Evolutionary conservation across 306 rosid species (phyloP), one percentile per base, ranked within the genome.

Genomic region (Cicer bijugum): DNA sequence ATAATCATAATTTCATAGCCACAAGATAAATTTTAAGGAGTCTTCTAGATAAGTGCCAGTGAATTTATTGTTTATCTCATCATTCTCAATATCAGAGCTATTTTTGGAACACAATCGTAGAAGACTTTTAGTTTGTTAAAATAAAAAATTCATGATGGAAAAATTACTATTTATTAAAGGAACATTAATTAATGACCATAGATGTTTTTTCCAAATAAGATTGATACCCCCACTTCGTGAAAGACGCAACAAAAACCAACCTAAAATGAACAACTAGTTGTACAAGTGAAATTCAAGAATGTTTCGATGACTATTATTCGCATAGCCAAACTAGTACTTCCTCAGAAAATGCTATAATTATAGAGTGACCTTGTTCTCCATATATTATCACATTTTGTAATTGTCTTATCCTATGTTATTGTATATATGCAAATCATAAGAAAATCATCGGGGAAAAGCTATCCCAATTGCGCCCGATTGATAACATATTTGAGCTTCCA

Each of bases 401-500:
- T 40, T 40, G 75, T 28, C 76, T 64, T 19, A 9, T 56, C 48
- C 35, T 47, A 50, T 77, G 78, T 55, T 12, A 48, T 50, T 45
- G 71, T 59, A 6, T 28, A 3, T 28, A 28, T 28, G 82, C 50
- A 69, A 81, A 19, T 46, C 58, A 38, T 46, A 4, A 19, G 65
- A 62, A 33, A 37, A 4, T 63, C 68, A 74, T 79, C 75, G 77
- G 80, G 72, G 78, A 51, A 78, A 52, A 63, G 12, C 43, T 68
- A 57, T 16, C 51, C 6, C 15, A n/a, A 51, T 67, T 79, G 44
- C 69, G 69, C 17, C 85, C 96, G n/a, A 79, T 91, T 38, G 82
- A 88, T 16, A 80, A 84, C 50, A 57, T 61, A 8, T 91, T 89
- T 83, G 76, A 86, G 75, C 86, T 93, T 86, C 96, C 96, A 11